These are phyloP conservation scores for Acacia melanoxylon DNA, from an alignment of 306 rosid species.

Conservation along the genomic window DNA sequence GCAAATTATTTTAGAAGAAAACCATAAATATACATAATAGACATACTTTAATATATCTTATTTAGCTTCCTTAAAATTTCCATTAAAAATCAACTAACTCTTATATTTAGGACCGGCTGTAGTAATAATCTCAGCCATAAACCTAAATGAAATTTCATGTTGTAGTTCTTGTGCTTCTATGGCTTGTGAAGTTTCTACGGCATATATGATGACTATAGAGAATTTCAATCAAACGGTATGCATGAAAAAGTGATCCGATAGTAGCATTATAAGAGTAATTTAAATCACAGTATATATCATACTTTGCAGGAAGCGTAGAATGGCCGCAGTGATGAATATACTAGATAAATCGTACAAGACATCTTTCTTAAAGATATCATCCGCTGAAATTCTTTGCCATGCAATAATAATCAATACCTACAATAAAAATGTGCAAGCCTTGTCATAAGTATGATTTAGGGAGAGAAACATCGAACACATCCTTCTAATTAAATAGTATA, in stretches of 20 bases:
- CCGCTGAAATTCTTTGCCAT: slow-evolving; percentile 54
- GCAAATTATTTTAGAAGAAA: too few species aligned
- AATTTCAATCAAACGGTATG: neutral
- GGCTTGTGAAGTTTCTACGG: neutral
- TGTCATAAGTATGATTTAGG: slow-evolving; percentile 25
- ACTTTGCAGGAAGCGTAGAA: slow-evolving; percentile 89
- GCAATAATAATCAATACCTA: slow-evolving; percentile 81
- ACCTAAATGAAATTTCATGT: neutral
- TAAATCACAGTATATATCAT: slow-evolving; percentile 32
- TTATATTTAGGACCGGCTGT: too few species aligned
- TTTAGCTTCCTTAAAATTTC: too few species aligned
- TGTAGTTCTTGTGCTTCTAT: neutral
- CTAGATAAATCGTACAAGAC: slow-evolving; percentile 70
- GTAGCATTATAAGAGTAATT: slow-evolving; percentile 22
- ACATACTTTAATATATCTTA: too few species aligned
- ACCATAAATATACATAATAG: too few species aligned
- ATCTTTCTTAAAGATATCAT: slow-evolving; percentile 60
- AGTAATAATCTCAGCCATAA: too few species aligned
- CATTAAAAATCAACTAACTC: too few species aligned
- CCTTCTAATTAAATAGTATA: slow-evolving; percentile 26
- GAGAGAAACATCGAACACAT: slow-evolving; percentile 14
- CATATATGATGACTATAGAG: neutral
- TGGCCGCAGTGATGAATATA: slow-evolving; percentile 91
- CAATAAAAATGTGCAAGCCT: slow-evolving; percentile 29
- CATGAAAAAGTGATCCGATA: slow-evolving; percentile 18